Evolutionary conservation across 1,284 basidiomycete genomes (phyloP).

Genomic region (Serendipita sp.): DNA sequence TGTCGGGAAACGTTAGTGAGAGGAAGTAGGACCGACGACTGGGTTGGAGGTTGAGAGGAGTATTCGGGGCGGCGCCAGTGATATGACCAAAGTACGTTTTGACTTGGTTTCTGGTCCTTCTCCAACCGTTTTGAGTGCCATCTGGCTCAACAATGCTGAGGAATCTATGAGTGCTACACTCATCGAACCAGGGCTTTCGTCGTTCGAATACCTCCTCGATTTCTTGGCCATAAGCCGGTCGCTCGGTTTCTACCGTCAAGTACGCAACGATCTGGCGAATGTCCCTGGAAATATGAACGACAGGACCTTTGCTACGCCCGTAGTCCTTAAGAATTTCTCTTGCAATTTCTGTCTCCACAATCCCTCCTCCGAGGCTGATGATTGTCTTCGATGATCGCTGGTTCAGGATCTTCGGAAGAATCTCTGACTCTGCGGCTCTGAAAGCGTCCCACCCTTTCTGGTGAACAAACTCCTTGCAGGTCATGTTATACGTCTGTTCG

Average conservation of each 20-base stretch:
- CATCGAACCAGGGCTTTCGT: slow-evolving; percentile 77
- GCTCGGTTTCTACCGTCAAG: slow-evolving; percentile 58
- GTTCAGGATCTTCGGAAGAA: slow-evolving; percentile 47
- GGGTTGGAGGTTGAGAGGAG: slow-evolving; percentile 37
- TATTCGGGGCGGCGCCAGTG: slow-evolving; percentile 58
- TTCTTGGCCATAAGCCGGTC: slow-evolving; percentile 80
- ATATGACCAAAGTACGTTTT: slow-evolving; percentile 77
- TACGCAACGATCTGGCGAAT: slow-evolving; percentile 63
- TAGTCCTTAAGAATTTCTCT: slow-evolving; percentile 60
- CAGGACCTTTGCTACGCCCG: slow-evolving; percentile 41
- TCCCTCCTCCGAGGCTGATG: slow-evolving; percentile 88
- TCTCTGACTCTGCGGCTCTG: slow-evolving; percentile 44
- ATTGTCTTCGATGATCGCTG: slow-evolving; percentile 50
- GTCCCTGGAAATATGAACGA: slow-evolving; percentile 61
- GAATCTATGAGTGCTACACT: slow-evolving; percentile 77
- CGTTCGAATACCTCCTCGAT: slow-evolving; percentile 72
- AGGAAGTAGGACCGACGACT: slow-evolving; percentile 77
- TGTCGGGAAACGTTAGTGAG: slow-evolving; percentile 81
- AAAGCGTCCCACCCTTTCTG: slow-evolving; percentile 68
- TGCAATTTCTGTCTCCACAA: slow-evolving; percentile 76
- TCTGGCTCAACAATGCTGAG: slow-evolving; percentile 29
- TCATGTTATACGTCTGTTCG: slow-evolving; percentile 45
- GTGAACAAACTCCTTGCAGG: slow-evolving; percentile 67
- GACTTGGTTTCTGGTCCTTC: slow-evolving; percentile 39
- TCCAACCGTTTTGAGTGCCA: neutral